Conservation (phyloP, 805 yeast species). For the Sugiyamaella americana region DNA sequence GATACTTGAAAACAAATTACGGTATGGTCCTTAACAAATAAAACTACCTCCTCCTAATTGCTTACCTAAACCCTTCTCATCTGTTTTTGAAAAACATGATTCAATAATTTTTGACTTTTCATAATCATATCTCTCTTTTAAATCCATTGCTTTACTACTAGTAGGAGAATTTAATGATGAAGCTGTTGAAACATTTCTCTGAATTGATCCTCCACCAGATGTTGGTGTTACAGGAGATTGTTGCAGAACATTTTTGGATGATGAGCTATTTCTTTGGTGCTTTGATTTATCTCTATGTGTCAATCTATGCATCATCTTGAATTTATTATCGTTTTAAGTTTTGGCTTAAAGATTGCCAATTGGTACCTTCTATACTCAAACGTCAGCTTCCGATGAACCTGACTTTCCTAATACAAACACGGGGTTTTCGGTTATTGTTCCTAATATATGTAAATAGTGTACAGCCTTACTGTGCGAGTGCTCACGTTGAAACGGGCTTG, state of each 20-base stretch:
- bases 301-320: not conserved
- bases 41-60: constrained; percentile 22
- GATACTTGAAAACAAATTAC: no score
- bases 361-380: no score
- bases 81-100: constrained; percentile 45
- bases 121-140: constrained; percentile 54
- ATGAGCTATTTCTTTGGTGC: not conserved
- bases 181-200: not conserved
- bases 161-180: not conserved
- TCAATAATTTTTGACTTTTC: constrained; percentile 46
- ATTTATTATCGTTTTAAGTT: no score
- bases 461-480: no score
- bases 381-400: no score
- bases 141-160: not conserved
- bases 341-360: no score
- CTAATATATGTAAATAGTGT: no score
- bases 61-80: constrained; percentile 29
- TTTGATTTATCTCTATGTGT: not conserved
- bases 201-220: not conserved
- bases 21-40: no score
- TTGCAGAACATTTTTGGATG: not conserved
- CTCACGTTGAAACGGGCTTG: no score
- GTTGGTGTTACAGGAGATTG: not conserved
- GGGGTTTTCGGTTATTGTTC: no score
- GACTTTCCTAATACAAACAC: no score